A percentile compares a stretch with the other conserved stretches of the same genome.
Conservation (phyloP, 306 rosid species). For the Fagus sylvatica region DNA sequence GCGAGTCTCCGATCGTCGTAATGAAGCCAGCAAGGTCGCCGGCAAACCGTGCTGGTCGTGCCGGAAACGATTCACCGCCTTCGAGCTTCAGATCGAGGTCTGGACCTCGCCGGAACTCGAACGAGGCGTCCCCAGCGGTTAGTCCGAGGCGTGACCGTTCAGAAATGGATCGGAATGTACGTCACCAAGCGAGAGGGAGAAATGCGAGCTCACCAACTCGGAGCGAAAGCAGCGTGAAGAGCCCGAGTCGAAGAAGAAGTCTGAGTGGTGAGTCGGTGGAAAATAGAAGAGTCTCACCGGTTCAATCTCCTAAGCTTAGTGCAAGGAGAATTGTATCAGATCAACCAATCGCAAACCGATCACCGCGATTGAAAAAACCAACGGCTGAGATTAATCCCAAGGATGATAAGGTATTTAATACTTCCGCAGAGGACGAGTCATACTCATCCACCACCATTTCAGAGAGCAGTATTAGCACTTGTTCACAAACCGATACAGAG, state of each 20-base stretch:
- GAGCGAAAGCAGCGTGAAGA: conserved; percentile 38
- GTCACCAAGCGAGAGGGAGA: conserved; percentile 40
- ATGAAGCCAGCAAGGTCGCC: conserved; percentile 60
- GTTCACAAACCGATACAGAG: conserved; percentile 73
- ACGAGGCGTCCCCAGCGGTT: conserved; percentile 21
- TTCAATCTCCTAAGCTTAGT: conserved; percentile 57
- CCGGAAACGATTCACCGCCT: conserved; percentile 54
- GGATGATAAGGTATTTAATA: conserved; percentile 29
- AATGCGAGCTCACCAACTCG: conserved; percentile 39
- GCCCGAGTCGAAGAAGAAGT: conserved; percentile 57
- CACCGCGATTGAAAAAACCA: conserved; percentile 55
- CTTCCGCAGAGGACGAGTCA: conserved; percentile 61
- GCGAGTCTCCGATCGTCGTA: conserved; percentile 66
- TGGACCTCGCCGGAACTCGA: conserved; percentile 37
- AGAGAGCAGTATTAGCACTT: conserved; percentile 65
- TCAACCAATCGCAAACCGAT: conserved; percentile 44
- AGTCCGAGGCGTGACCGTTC: conserved; percentile 44
- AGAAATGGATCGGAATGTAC: conserved; percentile 38
- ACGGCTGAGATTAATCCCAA: conserved; percentile 28
- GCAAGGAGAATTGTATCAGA: conserved; percentile 41
- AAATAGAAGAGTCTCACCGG: conserved; percentile 68
- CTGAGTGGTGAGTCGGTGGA: conserved; percentile 37
- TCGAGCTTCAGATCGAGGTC: conserved; percentile 49
- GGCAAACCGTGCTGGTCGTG: conserved; percentile 34
- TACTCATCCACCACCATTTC: conserved; percentile 68